Evolutionary conservation across 169 alveolate genomes (phyloP).

Genomic region (Plasmodium chabaudi): DNA sequence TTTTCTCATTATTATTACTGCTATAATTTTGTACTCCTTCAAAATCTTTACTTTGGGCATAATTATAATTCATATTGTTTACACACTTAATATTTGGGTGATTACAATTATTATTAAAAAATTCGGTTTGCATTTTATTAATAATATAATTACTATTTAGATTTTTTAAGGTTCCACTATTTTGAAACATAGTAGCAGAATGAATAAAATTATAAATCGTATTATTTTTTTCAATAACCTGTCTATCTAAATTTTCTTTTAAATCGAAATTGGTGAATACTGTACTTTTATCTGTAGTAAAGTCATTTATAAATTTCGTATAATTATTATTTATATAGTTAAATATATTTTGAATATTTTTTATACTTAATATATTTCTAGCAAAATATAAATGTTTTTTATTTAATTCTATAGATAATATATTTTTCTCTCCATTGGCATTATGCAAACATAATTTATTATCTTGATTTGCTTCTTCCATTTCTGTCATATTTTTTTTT

Average conservation of each 20-base stretch:
- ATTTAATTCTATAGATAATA: not conserved
- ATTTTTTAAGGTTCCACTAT: conserved; percentile 35
- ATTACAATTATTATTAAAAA: conserved; percentile 19
- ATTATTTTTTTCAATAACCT: conserved; percentile 42
- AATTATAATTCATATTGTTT: conserved; percentile 1
- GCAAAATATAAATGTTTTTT: conserved; percentile 8
- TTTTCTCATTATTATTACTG: too few relatives aligned
- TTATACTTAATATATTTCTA: conserved; percentile 27
- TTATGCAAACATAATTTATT: not conserved
- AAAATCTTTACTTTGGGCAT: too few relatives aligned
- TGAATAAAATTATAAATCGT: conserved; percentile 60
- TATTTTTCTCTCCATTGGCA: not conserved
- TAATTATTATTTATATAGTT: conserved; percentile 47
- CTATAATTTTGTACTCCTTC: too few relatives aligned
- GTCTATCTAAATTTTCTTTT: conserved; percentile 64
- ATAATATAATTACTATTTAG: conserved; percentile 50
- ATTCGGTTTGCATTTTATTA: conserved; percentile 52
- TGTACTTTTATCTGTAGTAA: conserved; percentile 56
- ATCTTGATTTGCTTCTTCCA: not conserved
- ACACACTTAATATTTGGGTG: conserved; percentile 27
- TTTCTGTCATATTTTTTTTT: not conserved
- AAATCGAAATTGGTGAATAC: conserved; percentile 50
- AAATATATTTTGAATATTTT: conserved; percentile 51
- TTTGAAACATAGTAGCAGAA: conserved; percentile 69
- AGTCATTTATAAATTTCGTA: conserved; percentile 51